These are phyloP conservation scores for Eucalyptus virginea DNA, from an alignment of 345 rosid genomes.

Conservation along the genomic window DNA sequence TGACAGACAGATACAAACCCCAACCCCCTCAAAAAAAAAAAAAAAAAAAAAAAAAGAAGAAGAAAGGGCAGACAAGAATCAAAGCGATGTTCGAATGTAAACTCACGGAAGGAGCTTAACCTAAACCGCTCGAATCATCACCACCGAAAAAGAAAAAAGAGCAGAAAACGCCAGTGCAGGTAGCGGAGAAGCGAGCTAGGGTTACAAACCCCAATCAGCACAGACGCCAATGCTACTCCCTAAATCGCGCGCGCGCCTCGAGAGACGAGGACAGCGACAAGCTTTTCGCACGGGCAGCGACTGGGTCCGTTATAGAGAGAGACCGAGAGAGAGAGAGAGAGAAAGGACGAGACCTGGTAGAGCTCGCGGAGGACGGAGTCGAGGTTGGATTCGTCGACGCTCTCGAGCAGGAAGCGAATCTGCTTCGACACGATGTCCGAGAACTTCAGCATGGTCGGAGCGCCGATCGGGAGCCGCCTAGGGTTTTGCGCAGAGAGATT, in stretches of 20 bases:
- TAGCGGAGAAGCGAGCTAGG: not conserved
- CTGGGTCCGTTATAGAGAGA: not conserved
- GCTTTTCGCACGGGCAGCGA: not conserved
- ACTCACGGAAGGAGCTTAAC: not conserved
- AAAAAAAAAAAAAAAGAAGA: too few species aligned
- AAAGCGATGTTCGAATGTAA: not conserved
- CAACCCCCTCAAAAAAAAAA: not conserved
- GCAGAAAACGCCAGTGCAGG: not conserved
- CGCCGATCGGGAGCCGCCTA: not conserved
- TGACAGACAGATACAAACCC: not conserved
- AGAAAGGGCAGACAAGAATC: not conserved
- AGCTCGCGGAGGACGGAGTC: constrained; percentile 53
- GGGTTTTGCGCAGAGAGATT: not conserved
- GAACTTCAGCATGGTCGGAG: constrained; percentile 26
- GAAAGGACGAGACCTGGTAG: constrained; percentile 29
- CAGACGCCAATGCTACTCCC: not conserved
- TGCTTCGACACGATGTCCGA: constrained; percentile 42
- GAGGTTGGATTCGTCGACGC: constrained; percentile 43
- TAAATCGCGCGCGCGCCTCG: not conserved
- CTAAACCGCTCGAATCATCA: not conserved
- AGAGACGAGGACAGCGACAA: not conserved
- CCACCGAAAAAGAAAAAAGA: not conserved
- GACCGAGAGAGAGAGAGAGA: not conserved
- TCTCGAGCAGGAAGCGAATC: constrained; percentile 60
- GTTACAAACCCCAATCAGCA: not conserved